Conservation (phyloP, 192 early-diverging fungal genomes). For the Podila minutissima region DNA sequence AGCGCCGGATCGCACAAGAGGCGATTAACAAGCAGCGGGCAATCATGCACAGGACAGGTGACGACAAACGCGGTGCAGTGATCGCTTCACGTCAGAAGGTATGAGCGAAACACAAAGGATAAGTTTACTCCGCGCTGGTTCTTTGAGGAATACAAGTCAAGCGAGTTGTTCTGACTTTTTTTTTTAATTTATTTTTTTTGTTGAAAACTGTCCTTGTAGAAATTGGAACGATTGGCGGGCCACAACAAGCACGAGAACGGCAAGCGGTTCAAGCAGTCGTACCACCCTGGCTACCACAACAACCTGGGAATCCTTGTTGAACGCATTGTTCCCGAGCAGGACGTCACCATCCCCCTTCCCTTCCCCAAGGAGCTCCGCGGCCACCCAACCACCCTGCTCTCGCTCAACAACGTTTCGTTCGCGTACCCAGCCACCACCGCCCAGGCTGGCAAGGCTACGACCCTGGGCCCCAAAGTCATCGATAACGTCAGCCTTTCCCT, state of each 20-base stretch:
- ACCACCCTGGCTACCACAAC: constrained; percentile 64
- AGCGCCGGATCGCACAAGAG: constrained; percentile 76
- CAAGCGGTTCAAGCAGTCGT: constrained; percentile 73
- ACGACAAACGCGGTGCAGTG: constrained; percentile 82
- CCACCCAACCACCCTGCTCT: constrained; percentile 72
- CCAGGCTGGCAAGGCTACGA: constrained; percentile 14
- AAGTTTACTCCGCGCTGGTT: neutral
- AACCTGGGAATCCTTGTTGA: constrained; percentile 25
- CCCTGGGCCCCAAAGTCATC: constrained; percentile 53
- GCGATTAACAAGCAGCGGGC: constrained; percentile 80
- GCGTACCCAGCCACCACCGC: constrained; percentile 65
- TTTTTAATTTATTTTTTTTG: no score
- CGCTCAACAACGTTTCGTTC: constrained; percentile 74
- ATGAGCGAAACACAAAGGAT: neutral
- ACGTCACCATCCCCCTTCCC: constrained; percentile 65
- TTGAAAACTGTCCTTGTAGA: constrained; percentile 29
- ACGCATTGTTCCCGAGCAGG: constrained; percentile 23
- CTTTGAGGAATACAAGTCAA: neutral
- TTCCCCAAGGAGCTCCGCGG: constrained; percentile 66
- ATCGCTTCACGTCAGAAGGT: constrained; percentile 83
- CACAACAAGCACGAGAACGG: constrained; percentile 73
- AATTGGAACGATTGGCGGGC: constrained; percentile 71
- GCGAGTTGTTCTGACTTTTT: no score
- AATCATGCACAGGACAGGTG: constrained; percentile 78
- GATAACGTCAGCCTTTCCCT: constrained; percentile 76